A percentile compares a stretch with the other conserved stretches of the same genome.
Evolutionary conservation across 257 asterid genomes (phyloP).

Genomic region (Verbena officinalis): DNA sequence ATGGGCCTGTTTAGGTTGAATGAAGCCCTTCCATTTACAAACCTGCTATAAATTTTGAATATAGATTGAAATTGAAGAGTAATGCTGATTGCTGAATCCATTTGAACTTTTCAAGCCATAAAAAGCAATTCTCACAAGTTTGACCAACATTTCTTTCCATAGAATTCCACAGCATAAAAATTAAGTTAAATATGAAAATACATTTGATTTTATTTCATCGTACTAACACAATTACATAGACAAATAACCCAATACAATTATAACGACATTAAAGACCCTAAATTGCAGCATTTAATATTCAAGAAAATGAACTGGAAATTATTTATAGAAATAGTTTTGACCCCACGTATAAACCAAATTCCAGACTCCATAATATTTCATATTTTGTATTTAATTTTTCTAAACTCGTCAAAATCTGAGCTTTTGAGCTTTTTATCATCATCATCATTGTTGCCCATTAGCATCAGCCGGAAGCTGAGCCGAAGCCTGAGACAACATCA

Average conservation of each 20-base stretch:
- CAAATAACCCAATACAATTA: background rate
- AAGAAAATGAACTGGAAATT: background rate
- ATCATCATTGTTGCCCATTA: slow-evolving; percentile 34
- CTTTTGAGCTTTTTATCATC: background rate
- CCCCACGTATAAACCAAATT: no score
- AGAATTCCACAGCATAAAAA: no score
- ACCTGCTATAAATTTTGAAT: no score
- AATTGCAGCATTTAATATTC: background rate
- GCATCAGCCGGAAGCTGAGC: slow-evolving; percentile 42
- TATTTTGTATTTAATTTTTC: no score
- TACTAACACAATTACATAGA: background rate
- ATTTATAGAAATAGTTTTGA: no score
- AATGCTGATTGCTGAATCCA: no score
- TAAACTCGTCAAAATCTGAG: no score
- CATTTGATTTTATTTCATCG: background rate
- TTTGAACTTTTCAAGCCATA: background rate
- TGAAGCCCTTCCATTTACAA: no score
- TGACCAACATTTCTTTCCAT: background rate
- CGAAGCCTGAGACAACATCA: slow-evolving; percentile 49
- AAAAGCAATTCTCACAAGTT: background rate
- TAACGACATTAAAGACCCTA: background rate
- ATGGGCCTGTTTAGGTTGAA: no score
- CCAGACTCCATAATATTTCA: no score
- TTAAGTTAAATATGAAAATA: background rate
- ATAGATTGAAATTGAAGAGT: no score